Percentiles rank a stretch among this genome's conserved stretches.
phyloP scores from a whole-genome alignment of 306 rosid species.

The cucumber (Cucumis sativus) region Cucumber_9930_V3 NC_026656.2:19766501-19767000 shows the following conservation, averaged over 20 bases:
- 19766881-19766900: background rate
- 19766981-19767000: slow-evolving; percentile 75
- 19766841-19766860: background rate
- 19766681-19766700: slow-evolving; percentile 74
- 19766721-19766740: background rate
- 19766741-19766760: background rate
- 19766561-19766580: slow-evolving; percentile 83
- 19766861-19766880: slow-evolving; percentile 5
- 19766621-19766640: slow-evolving; percentile 53
- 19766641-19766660: slow-evolving; percentile 96
- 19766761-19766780: background rate
- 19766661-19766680: slow-evolving; percentile 77
- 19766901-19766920: too few relatives aligned
- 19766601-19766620: slow-evolving; percentile 31
- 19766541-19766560: slow-evolving; percentile 87
- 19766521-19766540: slow-evolving; percentile 83
- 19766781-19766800: background rate
- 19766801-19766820: background rate
- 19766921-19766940: slow-evolving; percentile 11
- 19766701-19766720: slow-evolving; percentile 87
- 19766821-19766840: background rate
- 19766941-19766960: slow-evolving; percentile 49
- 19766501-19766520: slow-evolving; percentile 77
- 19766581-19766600: slow-evolving; percentile 73
- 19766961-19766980: slow-evolving; percentile 63